Conservation (phyloP, 805 yeast species). For the Lachancea cidri region DNA sequence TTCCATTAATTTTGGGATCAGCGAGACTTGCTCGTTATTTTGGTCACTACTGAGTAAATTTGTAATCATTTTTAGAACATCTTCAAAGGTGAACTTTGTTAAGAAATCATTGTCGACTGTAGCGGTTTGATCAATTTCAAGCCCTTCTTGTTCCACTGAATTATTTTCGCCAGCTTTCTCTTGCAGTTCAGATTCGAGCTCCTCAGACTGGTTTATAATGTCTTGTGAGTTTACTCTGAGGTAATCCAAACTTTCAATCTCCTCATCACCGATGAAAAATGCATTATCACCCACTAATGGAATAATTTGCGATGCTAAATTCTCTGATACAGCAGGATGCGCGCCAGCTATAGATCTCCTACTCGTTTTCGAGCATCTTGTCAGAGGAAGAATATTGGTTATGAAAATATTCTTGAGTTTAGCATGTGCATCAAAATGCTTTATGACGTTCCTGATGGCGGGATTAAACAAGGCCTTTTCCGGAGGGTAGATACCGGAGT, state of each 20-base stretch:
- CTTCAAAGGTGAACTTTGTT: constrained; percentile 7
- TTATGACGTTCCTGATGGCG: constrained; percentile 7
- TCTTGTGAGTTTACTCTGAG: constrained; percentile 4
- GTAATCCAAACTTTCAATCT: constrained; percentile 6
- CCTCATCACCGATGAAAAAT: constrained; percentile 8
- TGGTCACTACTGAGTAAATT: constrained; percentile 3
- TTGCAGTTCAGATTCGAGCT: neutral
- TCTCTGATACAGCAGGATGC: neutral
- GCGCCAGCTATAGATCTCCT: constrained; percentile 5
- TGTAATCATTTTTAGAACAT: constrained; percentile 5
- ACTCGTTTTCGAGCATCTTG: neutral
- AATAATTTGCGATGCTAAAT: constrained; percentile 1
- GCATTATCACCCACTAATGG: constrained; percentile 4
- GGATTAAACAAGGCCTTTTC: constrained; percentile 7
- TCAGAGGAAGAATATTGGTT: constrained; percentile 4
- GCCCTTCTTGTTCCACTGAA: neutral
- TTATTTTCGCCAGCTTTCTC: neutral
- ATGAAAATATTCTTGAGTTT: constrained; percentile 6
- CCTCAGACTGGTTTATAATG: neutral
- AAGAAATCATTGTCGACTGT: constrained; percentile 2
- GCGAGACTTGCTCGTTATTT: constrained; percentile 1
- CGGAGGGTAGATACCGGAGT: constrained; percentile 7
- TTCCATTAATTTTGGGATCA: constrained; percentile 8
- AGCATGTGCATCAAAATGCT: constrained; percentile 9
- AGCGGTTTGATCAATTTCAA: neutral